Evolutionary conservation across 768 basidiomycete species (phyloP).

Genomic region (Boletus edulis): DNA sequence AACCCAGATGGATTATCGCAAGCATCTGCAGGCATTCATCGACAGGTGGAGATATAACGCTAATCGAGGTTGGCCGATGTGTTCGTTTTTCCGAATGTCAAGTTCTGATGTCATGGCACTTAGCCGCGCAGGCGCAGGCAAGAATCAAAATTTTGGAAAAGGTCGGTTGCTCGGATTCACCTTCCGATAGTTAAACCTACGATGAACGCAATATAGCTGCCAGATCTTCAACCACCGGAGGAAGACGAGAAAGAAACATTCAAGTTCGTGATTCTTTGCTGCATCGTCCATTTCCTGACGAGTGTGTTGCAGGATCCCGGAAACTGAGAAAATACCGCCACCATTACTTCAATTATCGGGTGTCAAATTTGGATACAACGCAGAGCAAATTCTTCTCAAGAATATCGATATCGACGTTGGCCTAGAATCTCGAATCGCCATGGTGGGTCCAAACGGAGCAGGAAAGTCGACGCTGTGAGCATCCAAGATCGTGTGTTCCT

Average conservation of each 20-base stretch:
- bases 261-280: conserved; percentile 48
- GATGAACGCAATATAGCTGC: conserved; percentile 51
- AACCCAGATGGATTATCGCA: conserved; percentile 90
- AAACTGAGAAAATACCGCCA: conserved; percentile 96
- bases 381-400: conserved; percentile 74
- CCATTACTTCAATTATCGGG: conserved; percentile 91
- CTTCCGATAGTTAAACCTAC: not conserved
- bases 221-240: conserved; percentile 91
- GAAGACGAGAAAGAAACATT: conserved; percentile 91
- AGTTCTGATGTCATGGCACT: conserved; percentile 5
- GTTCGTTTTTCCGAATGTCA: not conserved
- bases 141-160: conserved; percentile 79
- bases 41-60: conserved; percentile 98
- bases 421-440: conserved; percentile 90
- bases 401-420: conserved; percentile 87
- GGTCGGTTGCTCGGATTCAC: conserved; percentile 33
- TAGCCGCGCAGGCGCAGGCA: conserved; percentile 84
- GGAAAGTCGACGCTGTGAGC: conserved; percentile 93
- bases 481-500: not conserved
- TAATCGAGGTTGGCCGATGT: conserved; percentile 62
- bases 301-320: conserved; percentile 66
- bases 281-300: not conserved
- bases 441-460: conserved; percentile 93
- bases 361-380: conserved; percentile 84
- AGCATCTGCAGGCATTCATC: conserved; percentile 96